These are phyloP conservation scores for Sequoiadendron giganteum DNA, from an alignment of 75 land plant species.

Conservation along the genomic window DNA sequence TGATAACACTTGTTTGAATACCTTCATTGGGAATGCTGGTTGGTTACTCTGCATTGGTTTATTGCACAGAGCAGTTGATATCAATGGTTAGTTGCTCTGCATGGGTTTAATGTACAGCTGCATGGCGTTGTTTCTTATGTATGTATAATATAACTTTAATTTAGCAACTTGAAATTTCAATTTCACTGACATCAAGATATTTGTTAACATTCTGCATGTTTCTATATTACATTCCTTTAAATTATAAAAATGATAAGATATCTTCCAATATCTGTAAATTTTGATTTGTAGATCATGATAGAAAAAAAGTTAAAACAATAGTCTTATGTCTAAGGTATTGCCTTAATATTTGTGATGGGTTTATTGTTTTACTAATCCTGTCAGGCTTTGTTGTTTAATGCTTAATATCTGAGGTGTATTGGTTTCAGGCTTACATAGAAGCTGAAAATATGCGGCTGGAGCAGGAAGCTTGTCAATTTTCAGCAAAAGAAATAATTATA, in stretches of 20 bases:
- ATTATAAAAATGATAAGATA: background rate
- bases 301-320: background rate
- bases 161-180: background rate
- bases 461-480: constrained; percentile 80
- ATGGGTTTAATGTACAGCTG: background rate
- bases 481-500: constrained; percentile 81
- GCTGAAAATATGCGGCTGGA: constrained; percentile 96
- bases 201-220: background rate
- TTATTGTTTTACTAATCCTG: background rate
- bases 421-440: constrained; percentile 83
- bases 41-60: background rate
- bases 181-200: background rate
- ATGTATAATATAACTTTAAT: background rate
- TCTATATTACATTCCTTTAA: background rate
- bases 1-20: background rate
- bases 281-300: background rate
- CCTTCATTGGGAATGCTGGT: background rate
- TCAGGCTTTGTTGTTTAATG: background rate
- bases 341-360: background rate
- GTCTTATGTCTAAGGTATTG: background rate
- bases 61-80: background rate
- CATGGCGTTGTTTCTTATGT: background rate
- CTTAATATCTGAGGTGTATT: background rate
- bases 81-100: background rate
- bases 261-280: background rate